Percentiles rank a stretch among this genome's conserved stretches.
Conservation (phyloP, 2,329 filamentous ascomycete species). For the Aspergillus ochraceus region DNA sequence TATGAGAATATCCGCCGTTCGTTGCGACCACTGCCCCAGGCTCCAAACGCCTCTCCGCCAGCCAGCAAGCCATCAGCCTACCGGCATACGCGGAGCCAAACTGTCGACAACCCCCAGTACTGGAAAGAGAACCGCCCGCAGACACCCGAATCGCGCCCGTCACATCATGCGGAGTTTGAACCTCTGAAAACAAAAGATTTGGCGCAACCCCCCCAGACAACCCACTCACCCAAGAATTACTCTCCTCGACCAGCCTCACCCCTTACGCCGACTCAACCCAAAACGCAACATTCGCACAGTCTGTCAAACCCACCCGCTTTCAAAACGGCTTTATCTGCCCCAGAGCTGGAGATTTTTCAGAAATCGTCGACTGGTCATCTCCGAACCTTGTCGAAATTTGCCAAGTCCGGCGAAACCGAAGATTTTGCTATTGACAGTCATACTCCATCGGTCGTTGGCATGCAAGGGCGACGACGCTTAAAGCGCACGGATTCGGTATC, state of each 20-base stretch:
- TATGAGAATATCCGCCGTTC: slow-evolving; percentile 75
- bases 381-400: slow-evolving; percentile 79
- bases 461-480: slow-evolving; percentile 79
- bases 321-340: slow-evolving; percentile 56
- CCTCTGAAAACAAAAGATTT: slow-evolving; percentile 23
- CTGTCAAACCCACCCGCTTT: slow-evolving; percentile 32
- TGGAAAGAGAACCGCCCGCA: slow-evolving; percentile 34
- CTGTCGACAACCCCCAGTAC: slow-evolving; percentile 56
- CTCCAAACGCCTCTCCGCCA: slow-evolving; percentile 54
- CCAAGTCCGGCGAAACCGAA: slow-evolving; percentile 71
- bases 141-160: slow-evolving; percentile 33
- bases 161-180: slow-evolving; percentile 31
- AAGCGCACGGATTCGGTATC: slow-evolving; percentile 65
- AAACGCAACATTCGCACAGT: slow-evolving; percentile 31
- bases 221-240: slow-evolving; percentile 22
- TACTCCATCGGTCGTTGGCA: slow-evolving; percentile 81
- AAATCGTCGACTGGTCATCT: slow-evolving; percentile 89
- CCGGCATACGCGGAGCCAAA: slow-evolving; percentile 60
- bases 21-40: slow-evolving; percentile 70
- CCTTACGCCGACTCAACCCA: slow-evolving; percentile 29
- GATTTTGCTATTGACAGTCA: slow-evolving; percentile 78
- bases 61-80: slow-evolving; percentile 30
- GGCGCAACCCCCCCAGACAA: slow-evolving; percentile 24
- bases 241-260: slow-evolving; percentile 29
- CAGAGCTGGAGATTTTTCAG: slow-evolving; percentile 78